Conservation (phyloP, 257 asterid species). For the Buddleja alternifolia region DNA sequence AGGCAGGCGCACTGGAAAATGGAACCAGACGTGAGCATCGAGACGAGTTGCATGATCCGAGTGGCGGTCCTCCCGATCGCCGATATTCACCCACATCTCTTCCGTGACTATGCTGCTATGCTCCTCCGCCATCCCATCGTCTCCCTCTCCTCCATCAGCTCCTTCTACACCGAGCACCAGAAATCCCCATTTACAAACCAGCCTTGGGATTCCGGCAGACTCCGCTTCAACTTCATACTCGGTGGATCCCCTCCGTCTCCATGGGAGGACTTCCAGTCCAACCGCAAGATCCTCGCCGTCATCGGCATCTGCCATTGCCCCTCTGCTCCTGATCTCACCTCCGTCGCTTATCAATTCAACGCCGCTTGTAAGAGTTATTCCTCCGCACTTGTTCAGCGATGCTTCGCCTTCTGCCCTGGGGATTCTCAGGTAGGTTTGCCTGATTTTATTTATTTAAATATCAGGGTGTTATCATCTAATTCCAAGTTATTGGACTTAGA, state of each 20-base stretch:
- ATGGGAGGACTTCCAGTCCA: slow-evolving; percentile 96
- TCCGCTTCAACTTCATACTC: slow-evolving; percentile 84
- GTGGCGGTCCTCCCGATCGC: slow-evolving; percentile 90
- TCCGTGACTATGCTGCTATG: slow-evolving; percentile 82
- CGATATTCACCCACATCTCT: slow-evolving; percentile 56
- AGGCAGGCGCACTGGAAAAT: too few species aligned
- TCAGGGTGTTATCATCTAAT: not conserved
- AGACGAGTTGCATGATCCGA: slow-evolving; percentile 95
- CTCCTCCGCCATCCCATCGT: slow-evolving; percentile 85
- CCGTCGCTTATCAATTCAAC: slow-evolving; percentile 62
- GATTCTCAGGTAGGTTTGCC: slow-evolving; percentile 90
- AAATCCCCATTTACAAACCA: slow-evolving; percentile 88
- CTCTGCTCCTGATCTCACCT: slow-evolving; percentile 78
- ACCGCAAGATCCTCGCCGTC: slow-evolving; percentile 84
- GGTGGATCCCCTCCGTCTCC: slow-evolving; percentile 95
- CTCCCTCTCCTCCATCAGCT: slow-evolving; percentile 80
- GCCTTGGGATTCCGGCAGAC: slow-evolving; percentile 91
- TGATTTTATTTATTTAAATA: not conserved
- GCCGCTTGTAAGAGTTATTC: slow-evolving; percentile 70
- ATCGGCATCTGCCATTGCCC: slow-evolving; percentile 93
- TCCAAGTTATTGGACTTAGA: too few species aligned
- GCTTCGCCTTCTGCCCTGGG: slow-evolving; percentile 94
- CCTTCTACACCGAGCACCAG: slow-evolving; percentile 99
- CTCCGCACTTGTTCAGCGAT: slow-evolving; percentile 83
- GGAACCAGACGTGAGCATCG: slow-evolving; percentile 99